Evolutionary conservation across 352 stramenopile species (phyloP).

Genomic region (Pythium insidiosum): DNA sequence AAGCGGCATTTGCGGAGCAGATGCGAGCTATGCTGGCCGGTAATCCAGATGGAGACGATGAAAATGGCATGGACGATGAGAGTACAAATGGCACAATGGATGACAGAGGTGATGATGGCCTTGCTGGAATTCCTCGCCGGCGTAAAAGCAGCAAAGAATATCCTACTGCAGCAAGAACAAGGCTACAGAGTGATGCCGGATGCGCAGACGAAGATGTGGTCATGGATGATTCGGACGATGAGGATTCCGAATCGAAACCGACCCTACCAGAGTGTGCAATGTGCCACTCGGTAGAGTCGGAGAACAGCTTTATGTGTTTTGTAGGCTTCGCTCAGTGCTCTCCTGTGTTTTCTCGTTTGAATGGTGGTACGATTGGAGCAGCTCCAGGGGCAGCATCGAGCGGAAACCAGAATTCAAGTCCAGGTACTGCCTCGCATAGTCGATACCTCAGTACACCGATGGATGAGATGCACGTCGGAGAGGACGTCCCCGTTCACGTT

Average conservation of each 20-base stretch:
- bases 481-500: conserved; percentile 77
- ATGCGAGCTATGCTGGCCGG: conserved; percentile 54
- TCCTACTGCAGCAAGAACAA: conserved; percentile 18
- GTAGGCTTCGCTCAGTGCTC: conserved; percentile 82
- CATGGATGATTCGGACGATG: conserved; percentile 34
- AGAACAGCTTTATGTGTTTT: conserved; percentile 83
- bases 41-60: conserved; percentile 32
- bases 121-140: too few relatives aligned
- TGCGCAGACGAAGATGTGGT: conserved; percentile 17
- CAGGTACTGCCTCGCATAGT: too few relatives aligned
- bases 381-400: too few relatives aligned
- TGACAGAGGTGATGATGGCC: too few relatives aligned
- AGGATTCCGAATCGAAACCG: conserved; percentile 8
- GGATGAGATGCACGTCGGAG: conserved; percentile 80
- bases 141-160: conserved; percentile 14
- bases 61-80: conserved; percentile 31
- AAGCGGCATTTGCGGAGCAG: conserved; percentile 72
- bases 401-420: too few relatives aligned
- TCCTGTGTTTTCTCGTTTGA: conserved; percentile 59
- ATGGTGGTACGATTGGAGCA: too few relatives aligned
- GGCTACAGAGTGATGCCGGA: conserved; percentile 15
- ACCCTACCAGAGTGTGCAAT: conserved; percentile 75
- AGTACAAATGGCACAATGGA: not conserved
- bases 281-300: conserved; percentile 73
- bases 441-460: conserved; percentile 64